These are phyloP conservation scores for Flaveria ramosissima DNA, from an alignment of 129 eudicot species.

Conservation along the genomic window DNA sequence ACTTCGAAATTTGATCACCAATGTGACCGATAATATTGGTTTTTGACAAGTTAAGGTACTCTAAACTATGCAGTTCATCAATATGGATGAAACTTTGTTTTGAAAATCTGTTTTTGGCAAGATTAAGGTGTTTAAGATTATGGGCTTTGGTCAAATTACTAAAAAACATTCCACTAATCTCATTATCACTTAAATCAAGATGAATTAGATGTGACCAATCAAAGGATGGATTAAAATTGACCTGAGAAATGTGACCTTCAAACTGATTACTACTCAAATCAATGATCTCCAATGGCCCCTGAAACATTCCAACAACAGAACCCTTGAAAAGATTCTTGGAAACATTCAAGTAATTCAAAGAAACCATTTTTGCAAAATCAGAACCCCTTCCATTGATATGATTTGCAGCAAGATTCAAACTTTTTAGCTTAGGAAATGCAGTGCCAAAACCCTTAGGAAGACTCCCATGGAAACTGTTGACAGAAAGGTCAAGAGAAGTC, in stretches of 20 bases:
- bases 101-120: constrained; percentile 66
- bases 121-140: constrained; percentile 73
- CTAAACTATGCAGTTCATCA: constrained; percentile 48
- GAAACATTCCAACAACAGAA: constrained; percentile 64
- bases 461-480: constrained; percentile 58
- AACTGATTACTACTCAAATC: constrained; percentile 78
- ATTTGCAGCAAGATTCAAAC: constrained; percentile 69
- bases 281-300: constrained; percentile 67
- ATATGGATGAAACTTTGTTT: constrained; percentile 50
- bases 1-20: constrained; percentile 41
- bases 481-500: constrained; percentile 64
- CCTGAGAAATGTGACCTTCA: constrained; percentile 74
- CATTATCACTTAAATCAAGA: constrained; percentile 71
- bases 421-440: constrained; percentile 62
- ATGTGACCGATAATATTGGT: constrained; percentile 59
- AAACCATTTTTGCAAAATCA: constrained; percentile 61
- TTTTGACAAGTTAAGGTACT: constrained; percentile 69
- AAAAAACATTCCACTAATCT: constrained; percentile 62
- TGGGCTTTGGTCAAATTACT: constrained; percentile 43
- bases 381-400: constrained; percentile 58
- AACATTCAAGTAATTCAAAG: constrained; percentile 55
- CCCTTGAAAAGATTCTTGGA: constrained; percentile 73
- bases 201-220: constrained; percentile 64
- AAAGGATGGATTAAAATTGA: constrained; percentile 33
- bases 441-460: constrained; percentile 65